These are phyloP conservation scores for Leishmania aethiopica DNA, from an alignment of 208 protist genomes.

Conservation along the genomic window DNA sequence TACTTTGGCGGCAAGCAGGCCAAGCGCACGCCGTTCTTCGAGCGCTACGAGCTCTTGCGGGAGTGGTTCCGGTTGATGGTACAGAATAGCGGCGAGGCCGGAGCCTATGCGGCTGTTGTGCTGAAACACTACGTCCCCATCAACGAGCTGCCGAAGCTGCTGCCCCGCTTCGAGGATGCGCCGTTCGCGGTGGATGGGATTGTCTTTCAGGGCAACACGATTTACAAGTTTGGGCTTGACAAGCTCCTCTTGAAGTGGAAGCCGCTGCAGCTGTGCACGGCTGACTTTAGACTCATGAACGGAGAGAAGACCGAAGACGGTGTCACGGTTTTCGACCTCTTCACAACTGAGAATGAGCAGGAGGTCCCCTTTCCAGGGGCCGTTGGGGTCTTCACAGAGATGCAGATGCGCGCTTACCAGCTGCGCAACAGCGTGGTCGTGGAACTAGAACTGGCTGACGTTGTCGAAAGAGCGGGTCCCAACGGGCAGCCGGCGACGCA, in stretches of 20 bases:
- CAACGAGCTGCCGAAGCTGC: slow-evolving; percentile 53
- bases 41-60: slow-evolving; percentile 59
- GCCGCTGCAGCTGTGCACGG: slow-evolving; percentile 80
- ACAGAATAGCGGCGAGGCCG: slow-evolving; percentile 22
- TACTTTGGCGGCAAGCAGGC: slow-evolving; percentile 79
- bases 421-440: slow-evolving; percentile 70
- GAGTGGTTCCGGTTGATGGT: slow-evolving; percentile 57
- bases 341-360: slow-evolving; percentile 45
- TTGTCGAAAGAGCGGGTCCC: slow-evolving; percentile 4
- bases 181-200: slow-evolving; percentile 77
- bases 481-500: slow-evolving; percentile 25
- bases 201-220: slow-evolving; percentile 78
- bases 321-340: slow-evolving; percentile 62
- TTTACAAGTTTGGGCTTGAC: slow-evolving; percentile 77
- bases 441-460: slow-evolving; percentile 41
- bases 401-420: slow-evolving; percentile 47
- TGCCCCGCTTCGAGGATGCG: slow-evolving; percentile 54
- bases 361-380: slow-evolving; percentile 60
- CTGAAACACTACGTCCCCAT: slow-evolving; percentile 87
- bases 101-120: slow-evolving; percentile 16
- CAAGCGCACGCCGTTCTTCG: slow-evolving; percentile 48
- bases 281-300: slow-evolving; percentile 80
- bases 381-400: slow-evolving; percentile 44
- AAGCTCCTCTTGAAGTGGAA: slow-evolving; percentile 88
- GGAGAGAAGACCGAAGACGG: slow-evolving; percentile 22